phyloP scores from a whole-genome alignment of 768 basidiomycete genomes.

The Tulasnella sp. region DNA sequence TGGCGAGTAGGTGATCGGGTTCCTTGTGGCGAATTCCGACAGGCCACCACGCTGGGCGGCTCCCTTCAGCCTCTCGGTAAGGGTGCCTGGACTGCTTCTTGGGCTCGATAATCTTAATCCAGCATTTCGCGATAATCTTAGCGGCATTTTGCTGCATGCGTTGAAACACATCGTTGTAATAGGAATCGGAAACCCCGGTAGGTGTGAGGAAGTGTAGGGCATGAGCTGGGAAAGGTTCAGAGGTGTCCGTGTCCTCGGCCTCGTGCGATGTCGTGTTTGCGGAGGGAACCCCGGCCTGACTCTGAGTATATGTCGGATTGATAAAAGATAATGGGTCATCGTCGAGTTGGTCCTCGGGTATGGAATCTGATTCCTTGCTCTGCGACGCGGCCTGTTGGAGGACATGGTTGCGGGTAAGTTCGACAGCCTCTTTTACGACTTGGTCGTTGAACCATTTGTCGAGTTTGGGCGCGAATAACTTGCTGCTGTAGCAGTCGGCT shows the following conservation, averaged over 20 bases:
- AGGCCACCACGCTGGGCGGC: constrained; percentile 36
- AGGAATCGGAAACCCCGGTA: constrained; percentile 25
- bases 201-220: constrained; percentile 24
- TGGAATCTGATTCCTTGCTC: not conserved
- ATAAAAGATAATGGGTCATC: constrained; percentile 1
- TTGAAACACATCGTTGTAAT: constrained; percentile 29
- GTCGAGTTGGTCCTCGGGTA: not conserved
- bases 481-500: constrained; percentile 34
- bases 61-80: constrained; percentile 34
- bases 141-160: constrained; percentile 31
- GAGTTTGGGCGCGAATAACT: constrained; percentile 29
- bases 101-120: constrained; percentile 38
- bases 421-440: constrained; percentile 18
- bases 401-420: not conserved
- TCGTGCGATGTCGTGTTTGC: not conserved
- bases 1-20: constrained; percentile 34
- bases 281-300: not conserved
- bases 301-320: not conserved
- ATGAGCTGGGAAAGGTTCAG: constrained; percentile 1
- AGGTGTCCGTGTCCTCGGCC: not conserved
- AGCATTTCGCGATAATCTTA: constrained; percentile 34
- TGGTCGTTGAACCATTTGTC: constrained; percentile 24
- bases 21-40: constrained; percentile 32
- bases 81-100: constrained; percentile 34
- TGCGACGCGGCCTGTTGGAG: not conserved